Evolutionary conservation across 148 eudicot genomes (phyloP).

Genomic region (Vaccinium myrtillus): DNA sequence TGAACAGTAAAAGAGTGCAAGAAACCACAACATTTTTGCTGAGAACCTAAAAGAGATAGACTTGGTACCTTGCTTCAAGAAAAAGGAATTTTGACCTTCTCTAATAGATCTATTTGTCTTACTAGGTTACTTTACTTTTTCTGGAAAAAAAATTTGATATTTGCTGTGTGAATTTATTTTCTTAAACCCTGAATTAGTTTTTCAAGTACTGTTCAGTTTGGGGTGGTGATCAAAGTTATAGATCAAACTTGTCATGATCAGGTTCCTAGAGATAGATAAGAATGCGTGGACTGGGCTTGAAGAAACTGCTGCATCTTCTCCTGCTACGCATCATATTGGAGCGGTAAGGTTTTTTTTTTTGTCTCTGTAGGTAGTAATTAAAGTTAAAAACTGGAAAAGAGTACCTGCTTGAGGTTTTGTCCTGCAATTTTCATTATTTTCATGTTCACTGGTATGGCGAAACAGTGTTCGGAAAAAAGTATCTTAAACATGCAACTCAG

Average conservation of each 20-base stretch:
- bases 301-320: conserved; percentile 63
- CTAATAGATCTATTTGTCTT: background rate
- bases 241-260: conserved; percentile 21
- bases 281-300: conserved; percentile 80
- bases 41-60: too few relatives aligned
- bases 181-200: background rate
- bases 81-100: background rate
- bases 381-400: background rate
- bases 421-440: background rate
- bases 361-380: background rate
- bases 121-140: background rate
- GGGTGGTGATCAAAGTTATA: background rate
- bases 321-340: conserved; percentile 69
- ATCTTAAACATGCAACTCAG: background rate
- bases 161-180: background rate
- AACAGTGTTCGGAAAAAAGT: background rate
- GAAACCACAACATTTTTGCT: too few relatives aligned
- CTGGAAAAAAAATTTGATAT: background rate
- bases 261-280: conserved; percentile 72
- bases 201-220: background rate
- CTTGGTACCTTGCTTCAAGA: too few relatives aligned
- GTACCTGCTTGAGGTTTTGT: background rate
- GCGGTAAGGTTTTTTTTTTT: conserved; percentile 37
- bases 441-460: background rate
- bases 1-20: too few relatives aligned